A percentile compares a stretch with the other conserved stretches of the same genome.
phyloP scores from a whole-genome alignment of 192 early-diverging fungal genomes.

The Gonapodya sp. region DNA sequence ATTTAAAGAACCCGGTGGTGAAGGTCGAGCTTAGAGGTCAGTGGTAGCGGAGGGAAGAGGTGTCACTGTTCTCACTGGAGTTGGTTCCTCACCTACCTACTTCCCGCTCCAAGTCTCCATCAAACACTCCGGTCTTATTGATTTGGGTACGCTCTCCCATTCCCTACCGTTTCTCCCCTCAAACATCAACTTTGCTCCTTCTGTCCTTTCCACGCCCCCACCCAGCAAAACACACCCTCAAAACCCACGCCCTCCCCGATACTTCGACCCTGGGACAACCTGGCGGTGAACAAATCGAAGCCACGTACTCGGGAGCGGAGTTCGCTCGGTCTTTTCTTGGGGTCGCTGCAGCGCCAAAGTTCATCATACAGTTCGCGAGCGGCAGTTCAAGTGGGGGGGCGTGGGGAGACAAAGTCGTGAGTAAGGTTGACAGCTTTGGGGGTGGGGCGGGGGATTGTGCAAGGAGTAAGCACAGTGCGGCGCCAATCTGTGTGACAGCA shows the following conservation, averaged over 20 bases:
- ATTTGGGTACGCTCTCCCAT: background rate
- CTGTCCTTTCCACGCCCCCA: background rate
- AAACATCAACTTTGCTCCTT: background rate
- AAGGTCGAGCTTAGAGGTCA: background rate
- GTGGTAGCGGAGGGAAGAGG: too few species aligned
- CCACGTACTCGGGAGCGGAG: background rate
- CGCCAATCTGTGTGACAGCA: too few species aligned
- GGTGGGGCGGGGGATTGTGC: too few species aligned
- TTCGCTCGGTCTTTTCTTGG: background rate
- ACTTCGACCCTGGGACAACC: background rate
- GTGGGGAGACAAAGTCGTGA: background rate
- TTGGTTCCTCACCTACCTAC: background rate
- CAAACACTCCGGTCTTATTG: background rate
- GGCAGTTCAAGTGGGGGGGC: background rate
- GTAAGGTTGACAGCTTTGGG: background rate
- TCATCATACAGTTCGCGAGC: background rate
- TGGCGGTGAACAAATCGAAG: background rate
- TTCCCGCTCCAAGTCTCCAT: background rate
- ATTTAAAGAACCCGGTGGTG: background rate
- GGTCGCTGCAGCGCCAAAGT: background rate
- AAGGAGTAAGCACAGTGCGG: too few species aligned
- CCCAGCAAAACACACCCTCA: background rate
- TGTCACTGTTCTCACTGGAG: too few species aligned
- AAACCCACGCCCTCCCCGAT: background rate
- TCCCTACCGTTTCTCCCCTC: too few species aligned